These are phyloP conservation scores for Venturia oleaginea DNA, from an alignment of 2,329 filamentous ascomycete species.

Conservation along the genomic window DNA sequence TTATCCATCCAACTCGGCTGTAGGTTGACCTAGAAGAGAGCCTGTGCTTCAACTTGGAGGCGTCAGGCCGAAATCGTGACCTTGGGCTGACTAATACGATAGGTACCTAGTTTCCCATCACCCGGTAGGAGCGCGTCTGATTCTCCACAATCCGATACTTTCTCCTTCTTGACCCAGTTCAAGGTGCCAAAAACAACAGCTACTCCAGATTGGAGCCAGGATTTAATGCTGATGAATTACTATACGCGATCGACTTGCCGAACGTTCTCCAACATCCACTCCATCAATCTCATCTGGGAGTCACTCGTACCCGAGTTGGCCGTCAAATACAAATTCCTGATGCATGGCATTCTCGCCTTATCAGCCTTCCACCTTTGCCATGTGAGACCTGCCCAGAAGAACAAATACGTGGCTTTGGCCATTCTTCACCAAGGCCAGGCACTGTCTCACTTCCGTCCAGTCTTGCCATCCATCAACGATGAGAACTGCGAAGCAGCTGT, in stretches of 20 bases:
- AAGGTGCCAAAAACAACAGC: background rate
- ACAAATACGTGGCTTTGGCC: background rate
- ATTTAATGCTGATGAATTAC: background rate
- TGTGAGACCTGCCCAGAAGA: background rate
- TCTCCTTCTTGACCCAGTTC: background rate
- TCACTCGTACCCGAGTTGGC: background rate
- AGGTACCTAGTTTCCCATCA: background rate
- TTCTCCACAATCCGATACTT: background rate
- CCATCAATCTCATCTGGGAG: background rate
- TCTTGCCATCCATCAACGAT: background rate
- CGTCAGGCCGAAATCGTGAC: background rate
- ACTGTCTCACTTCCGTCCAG: background rate
- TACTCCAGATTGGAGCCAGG: conserved; percentile 4
- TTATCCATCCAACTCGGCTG: background rate
- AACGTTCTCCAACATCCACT: background rate
- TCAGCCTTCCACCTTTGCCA: background rate
- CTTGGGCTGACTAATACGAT: background rate
- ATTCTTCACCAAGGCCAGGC: background rate
- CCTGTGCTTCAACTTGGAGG: too few species aligned
- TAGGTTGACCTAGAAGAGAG: too few species aligned
- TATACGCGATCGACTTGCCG: background rate
- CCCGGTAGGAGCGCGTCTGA: background rate
- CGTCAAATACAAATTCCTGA: background rate
- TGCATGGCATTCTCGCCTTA: conserved; percentile 4
- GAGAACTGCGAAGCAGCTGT: background rate